These are phyloP conservation scores for Endoconidiophora polonica DNA, from an alignment of 2,329 filamentous ascomycete species.

Conservation along the genomic window DNA sequence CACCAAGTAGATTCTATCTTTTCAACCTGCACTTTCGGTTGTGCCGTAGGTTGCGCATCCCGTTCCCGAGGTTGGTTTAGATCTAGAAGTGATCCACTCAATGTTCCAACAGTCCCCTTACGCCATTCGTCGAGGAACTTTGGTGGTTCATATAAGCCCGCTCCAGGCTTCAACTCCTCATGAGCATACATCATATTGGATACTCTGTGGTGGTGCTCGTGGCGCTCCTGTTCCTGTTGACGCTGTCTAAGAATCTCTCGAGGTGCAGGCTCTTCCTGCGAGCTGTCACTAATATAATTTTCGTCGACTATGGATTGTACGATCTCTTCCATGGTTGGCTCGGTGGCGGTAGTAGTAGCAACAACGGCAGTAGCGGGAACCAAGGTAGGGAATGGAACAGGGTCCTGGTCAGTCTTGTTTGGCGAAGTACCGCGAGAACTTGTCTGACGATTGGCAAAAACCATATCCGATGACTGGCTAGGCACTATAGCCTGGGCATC, in stretches of 20 bases:
- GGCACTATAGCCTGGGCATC: not conserved
- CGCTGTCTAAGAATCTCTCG: conserved; percentile 4
- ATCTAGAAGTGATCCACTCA: conserved; percentile 43
- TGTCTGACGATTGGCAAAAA: not conserved
- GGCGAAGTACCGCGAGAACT: not conserved
- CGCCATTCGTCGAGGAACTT: conserved; percentile 57
- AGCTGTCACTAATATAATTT: conserved; percentile 9
- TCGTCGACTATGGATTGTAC: conserved; percentile 8
- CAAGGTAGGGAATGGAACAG: conserved; percentile 12
- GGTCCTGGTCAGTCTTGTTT: not conserved
- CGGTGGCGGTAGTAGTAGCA: conserved; percentile 10
- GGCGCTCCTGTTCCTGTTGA: conserved; percentile 6
- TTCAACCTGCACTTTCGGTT: conserved; percentile 2
- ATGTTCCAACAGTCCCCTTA: conserved; percentile 44
- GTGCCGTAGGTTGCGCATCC: not conserved
- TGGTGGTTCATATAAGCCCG: conserved; percentile 41
- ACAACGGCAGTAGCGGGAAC: conserved; percentile 9
- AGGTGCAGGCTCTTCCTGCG: conserved; percentile 7
- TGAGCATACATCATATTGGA: conserved; percentile 8
- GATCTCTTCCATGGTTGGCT: conserved; percentile 14
- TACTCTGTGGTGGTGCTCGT: conserved; percentile 7
- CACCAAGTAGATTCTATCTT: conserved; percentile 46
- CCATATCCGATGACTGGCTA: not conserved
- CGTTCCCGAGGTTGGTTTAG: conserved; percentile 24
- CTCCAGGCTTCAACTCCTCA: conserved; percentile 23